A percentile compares a stretch with the other conserved stretches of the same genome.
Conservation (phyloP, 2,329 filamentous ascomycete species). For the Diaporthe vaccinii region DNA sequence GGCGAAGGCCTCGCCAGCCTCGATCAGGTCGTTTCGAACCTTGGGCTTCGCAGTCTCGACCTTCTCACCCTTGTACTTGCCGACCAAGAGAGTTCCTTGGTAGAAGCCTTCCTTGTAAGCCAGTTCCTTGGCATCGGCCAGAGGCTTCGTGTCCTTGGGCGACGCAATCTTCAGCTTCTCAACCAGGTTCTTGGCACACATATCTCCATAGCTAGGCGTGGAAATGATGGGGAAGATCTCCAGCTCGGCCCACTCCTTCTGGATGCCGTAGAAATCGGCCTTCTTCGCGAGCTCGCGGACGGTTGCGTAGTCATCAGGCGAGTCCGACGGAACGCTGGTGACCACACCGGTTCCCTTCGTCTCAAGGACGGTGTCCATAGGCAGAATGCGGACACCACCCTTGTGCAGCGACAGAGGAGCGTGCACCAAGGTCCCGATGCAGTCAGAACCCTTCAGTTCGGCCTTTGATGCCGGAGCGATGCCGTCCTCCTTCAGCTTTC, state of each 20-base stretch:
- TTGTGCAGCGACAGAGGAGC: constrained; percentile 91
- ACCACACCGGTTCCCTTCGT: constrained; percentile 98
- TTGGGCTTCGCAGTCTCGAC: constrained; percentile 91
- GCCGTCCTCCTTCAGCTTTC: constrained; percentile 83
- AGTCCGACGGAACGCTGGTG: constrained; percentile 95
- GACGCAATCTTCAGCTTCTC: constrained; percentile 97
- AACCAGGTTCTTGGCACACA: constrained; percentile 85
- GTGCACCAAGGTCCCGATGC: constrained; percentile 89
- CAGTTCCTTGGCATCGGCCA: constrained; percentile 93
- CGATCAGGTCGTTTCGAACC: constrained; percentile 82
- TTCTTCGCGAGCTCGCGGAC: constrained; percentile 92
- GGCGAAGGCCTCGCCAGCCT: constrained; percentile 83
- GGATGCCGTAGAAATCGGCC: constrained; percentile 93
- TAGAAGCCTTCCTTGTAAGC: constrained; percentile 99
- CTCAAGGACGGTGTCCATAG: constrained; percentile 93
- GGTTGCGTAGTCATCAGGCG: constrained; percentile 94
- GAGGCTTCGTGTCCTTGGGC: constrained; percentile 91
- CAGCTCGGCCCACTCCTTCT: constrained; percentile 95
- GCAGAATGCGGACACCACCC: constrained; percentile 87
- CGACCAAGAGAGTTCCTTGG: constrained; percentile 87
- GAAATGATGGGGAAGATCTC: constrained; percentile 91
- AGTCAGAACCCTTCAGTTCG: constrained; percentile 81
- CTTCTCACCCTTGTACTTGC: constrained; percentile 88
- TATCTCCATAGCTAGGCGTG: constrained; percentile 88
- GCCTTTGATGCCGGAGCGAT: constrained; percentile 77